Conservation (phyloP, 805 yeast species). For the Ogataea philodendri region DNA sequence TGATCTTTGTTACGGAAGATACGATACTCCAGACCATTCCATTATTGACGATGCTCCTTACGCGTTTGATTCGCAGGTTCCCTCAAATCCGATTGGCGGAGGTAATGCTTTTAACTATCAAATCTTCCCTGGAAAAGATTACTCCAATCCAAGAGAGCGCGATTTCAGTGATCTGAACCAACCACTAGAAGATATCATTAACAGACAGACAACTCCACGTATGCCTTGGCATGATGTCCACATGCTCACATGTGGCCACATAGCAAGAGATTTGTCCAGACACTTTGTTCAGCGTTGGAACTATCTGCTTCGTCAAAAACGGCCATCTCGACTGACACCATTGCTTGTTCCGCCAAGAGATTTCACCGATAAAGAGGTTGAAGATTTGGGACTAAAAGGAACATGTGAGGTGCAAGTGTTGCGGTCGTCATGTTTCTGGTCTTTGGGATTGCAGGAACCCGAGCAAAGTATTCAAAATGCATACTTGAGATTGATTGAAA, state of each 20-base stretch:
- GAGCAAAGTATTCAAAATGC: conserved; percentile 94
- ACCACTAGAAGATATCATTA: conserved; percentile 91
- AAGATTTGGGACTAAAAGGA: conserved; percentile 61
- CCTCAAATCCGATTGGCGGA: conserved; percentile 18
- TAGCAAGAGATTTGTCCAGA: conserved; percentile 88
- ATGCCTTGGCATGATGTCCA: conserved; percentile 99
- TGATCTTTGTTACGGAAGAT: conserved; percentile 93
- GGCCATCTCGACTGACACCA: conserved; percentile 94
- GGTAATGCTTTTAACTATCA: conserved; percentile 44
- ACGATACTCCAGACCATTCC: conserved; percentile 95
- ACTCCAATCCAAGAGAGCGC: conserved; percentile 90
- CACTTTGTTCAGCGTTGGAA: conserved; percentile 99
- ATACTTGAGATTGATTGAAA: conserved; percentile 83
- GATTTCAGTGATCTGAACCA: conserved; percentile 79
- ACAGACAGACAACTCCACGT: conserved; percentile 74
- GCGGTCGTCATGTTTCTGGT: conserved; percentile 92
- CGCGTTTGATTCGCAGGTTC: conserved; percentile 30
- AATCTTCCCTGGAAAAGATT: conserved; percentile 93
- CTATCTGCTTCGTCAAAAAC: conserved; percentile 83
- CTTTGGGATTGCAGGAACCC: conserved; percentile 78
- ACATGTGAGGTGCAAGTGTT: conserved; percentile 89
- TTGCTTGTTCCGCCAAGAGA: conserved; percentile 90
- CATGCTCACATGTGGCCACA: conserved; percentile 91
- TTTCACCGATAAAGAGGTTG: conserved; percentile 68
- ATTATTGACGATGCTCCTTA: conserved; percentile 63